Evolutionary conservation across 306 rosid genomes (phyloP), one percentile per base, ranked within the genome.

Genomic region (Malus sieversii): DNA sequence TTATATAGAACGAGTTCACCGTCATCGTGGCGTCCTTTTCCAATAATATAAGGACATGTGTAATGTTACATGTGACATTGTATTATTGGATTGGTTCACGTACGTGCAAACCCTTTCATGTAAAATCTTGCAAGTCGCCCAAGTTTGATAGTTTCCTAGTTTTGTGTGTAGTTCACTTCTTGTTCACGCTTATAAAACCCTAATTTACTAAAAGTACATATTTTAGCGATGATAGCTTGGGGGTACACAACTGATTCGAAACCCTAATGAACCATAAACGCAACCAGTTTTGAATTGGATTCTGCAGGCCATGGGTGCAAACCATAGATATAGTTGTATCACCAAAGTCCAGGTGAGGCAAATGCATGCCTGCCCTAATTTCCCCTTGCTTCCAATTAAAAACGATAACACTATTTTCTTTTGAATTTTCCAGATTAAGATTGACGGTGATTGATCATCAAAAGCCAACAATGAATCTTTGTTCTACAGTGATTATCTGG

Each of bases 401-500:
- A 44, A 44, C 48, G 18, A 48, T 5, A 15, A 48, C 33, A 3
- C 10, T 66, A 11, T 57, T 25, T 44, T n/a, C 25, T 23, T 71
- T 57, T 53, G 67, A 20, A 58, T 42, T 40, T 68, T 76, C 12
- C 6, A n/a, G 80, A 77, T 57, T 45, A 52, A 63, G 55, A 51
- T 51, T 51, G 55, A 51, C 55, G 20, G 55, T 48, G 82, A 80
- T 48, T 57, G 82, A 80, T 5, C 80, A 48, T 27, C 53, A 73
- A 53, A 59, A 40, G 59, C 74, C 45, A 58, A 72, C 57, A 57
- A 45, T 46, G 30, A 11, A 29, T 57, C 13, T 8, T 51, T 51
- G 66, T 10, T 71, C 27, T 29, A 46, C 7, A 65, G 35, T 48
- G 77, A 22, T 76, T 76, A 12, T 71, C 64, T 30, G 29, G 29